Conservation (phyloP, 164 flowering plant genomes). For the Aristolochia californica region DNA sequence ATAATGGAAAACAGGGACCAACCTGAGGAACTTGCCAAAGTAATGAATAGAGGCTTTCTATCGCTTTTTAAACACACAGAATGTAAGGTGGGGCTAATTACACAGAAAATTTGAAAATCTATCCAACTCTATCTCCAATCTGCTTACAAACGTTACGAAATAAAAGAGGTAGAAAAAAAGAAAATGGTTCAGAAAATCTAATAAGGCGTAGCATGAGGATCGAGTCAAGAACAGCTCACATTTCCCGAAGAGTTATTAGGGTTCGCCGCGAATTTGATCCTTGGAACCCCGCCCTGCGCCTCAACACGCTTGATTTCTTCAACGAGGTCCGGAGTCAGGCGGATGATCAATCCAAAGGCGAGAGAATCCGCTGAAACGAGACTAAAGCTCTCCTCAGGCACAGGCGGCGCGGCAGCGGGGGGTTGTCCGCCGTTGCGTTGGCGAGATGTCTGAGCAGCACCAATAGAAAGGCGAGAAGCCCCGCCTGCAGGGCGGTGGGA, state of each 20-base stretch:
- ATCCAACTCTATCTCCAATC: background rate
- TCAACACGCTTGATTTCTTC: conserved; percentile 88
- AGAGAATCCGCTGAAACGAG: conserved; percentile 49
- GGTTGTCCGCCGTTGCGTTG: conserved; percentile 13
- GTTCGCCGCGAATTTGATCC: conserved; percentile 69
- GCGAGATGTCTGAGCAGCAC: conserved; percentile 23
- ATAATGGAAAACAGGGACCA: background rate
- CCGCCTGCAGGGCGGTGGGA: conserved; percentile 26
- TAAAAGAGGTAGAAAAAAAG: background rate
- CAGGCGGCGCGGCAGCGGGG: conserved; percentile 12
- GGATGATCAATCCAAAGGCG: conserved; percentile 65
- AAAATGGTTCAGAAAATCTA: background rate
- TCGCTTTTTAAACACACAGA: no score
- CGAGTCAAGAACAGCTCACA: conserved; percentile 28
- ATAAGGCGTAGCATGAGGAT: background rate
- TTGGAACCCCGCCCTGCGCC: conserved; percentile 55
- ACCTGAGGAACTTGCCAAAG: background rate
- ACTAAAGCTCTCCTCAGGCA: conserved; percentile 54
- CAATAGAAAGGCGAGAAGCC: conserved; percentile 17
- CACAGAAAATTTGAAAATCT: background rate
- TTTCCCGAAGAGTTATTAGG: conserved; percentile 50
- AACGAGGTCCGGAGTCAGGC: conserved; percentile 70
- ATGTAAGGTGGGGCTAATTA: no score
- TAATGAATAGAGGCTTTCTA: no score
- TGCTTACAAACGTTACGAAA: background rate